Percentiles rank a stretch among this genome's conserved stretches.
These are phyloP conservation scores for Myxozyma kluyveri DNA, from an alignment of 805 yeast genomes.

Conservation along the genomic window DNA sequence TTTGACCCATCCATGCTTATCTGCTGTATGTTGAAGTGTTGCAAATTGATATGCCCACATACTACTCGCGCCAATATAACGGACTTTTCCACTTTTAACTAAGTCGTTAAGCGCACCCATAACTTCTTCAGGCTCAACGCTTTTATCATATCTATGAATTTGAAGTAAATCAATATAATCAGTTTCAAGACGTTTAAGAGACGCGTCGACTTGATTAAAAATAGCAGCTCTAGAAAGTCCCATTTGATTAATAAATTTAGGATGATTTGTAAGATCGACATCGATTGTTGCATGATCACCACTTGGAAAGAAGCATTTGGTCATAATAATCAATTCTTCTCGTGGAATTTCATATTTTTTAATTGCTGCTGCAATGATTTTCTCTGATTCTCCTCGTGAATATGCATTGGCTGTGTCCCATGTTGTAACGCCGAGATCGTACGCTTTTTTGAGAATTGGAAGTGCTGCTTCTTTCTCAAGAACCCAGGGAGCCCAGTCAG, in stretches of 20 bases:
- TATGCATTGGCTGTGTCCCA: constrained; percentile 47
- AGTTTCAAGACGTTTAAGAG: constrained; percentile 46
- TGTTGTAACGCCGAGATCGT: constrained; percentile 45
- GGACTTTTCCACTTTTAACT: constrained; percentile 46
- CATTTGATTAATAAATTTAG: constrained; percentile 49
- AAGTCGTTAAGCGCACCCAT: constrained; percentile 57
- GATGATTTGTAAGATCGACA: constrained; percentile 1
- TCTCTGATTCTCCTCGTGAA: constrained; percentile 45
- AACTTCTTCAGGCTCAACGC: constrained; percentile 48
- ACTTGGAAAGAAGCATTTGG: constrained; percentile 40
- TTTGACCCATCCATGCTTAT: constrained; percentile 55
- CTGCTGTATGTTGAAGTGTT: constrained; percentile 53
- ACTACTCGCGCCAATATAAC: constrained; percentile 63
- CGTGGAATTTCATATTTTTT: constrained; percentile 52
- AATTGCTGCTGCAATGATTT: constrained; percentile 52
- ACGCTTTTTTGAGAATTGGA: constrained; percentile 25
- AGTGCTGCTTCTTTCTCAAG: constrained; percentile 19
- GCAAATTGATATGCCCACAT: constrained; percentile 59
- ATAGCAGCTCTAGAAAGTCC: constrained; percentile 50
- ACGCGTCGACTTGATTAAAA: constrained; percentile 46
- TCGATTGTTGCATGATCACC: constrained; percentile 15
- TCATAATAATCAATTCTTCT: constrained; percentile 53
- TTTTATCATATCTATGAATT: constrained; percentile 53
- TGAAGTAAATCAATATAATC: constrained; percentile 56
- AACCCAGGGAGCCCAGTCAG: constrained; percentile 28